These are phyloP conservation scores for Gastrolobium bilobum DNA, from an alignment of 306 rosid genomes.

Conservation along the genomic window DNA sequence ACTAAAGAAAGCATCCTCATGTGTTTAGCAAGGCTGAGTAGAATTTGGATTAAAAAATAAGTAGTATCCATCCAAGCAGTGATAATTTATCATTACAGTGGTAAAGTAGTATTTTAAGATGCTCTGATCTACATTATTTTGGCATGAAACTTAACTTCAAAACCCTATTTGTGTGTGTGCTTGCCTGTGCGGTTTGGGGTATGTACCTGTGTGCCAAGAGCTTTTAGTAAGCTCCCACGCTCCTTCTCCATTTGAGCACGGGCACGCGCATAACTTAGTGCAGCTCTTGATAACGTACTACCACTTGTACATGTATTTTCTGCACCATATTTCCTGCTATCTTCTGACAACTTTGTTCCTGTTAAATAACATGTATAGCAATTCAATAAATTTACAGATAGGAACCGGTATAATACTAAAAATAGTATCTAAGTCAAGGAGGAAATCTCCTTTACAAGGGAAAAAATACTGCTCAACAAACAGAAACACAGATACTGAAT, in stretches of 20 bases:
- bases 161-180: neutral
- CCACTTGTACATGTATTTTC: slow-evolving; percentile 98
- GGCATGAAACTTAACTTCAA: neutral
- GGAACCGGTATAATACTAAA: slow-evolving; percentile 5
- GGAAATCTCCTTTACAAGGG: slow-evolving; percentile 1
- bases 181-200: neutral
- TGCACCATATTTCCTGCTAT: slow-evolving; percentile 93
- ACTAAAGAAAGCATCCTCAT: slow-evolving; percentile 34
- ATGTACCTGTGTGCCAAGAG: slow-evolving; percentile 93
- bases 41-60: slow-evolving; percentile 12
- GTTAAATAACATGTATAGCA: slow-evolving; percentile 49
- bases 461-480: neutral
- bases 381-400: slow-evolving; percentile 33
- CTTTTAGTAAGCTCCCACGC: slow-evolving; percentile 85
- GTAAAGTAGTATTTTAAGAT: neutral
- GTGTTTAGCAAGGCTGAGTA: slow-evolving; percentile 3
- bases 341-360: slow-evolving; percentile 98
- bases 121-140: neutral
- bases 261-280: slow-evolving; percentile 79
- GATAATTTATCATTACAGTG: slow-evolving; percentile 5
- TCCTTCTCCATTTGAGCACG: slow-evolving; percentile 99
- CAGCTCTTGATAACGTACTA: slow-evolving; percentile 82
- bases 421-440: slow-evolving; percentile 8
- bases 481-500: slow-evolving; percentile 6
- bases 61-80: slow-evolving; percentile 39